These are phyloP conservation scores for Ploettnerulaceae sp. DNA, from an alignment of 2,329 filamentous ascomycete genomes.

Conservation along the genomic window DNA sequence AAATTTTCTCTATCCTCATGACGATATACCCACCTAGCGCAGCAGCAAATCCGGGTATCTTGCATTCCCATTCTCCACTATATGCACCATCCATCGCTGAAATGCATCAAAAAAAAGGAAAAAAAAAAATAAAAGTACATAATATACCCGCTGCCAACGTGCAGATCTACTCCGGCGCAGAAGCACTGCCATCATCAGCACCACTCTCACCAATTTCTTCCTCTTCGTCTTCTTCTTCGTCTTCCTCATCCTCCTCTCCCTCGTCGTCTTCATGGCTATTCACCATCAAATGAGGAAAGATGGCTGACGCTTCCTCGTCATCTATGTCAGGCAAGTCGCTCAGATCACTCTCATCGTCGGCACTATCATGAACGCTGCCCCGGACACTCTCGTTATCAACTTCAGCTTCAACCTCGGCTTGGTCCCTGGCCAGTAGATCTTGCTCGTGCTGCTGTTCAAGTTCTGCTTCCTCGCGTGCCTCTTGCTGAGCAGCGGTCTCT, in stretches of 20 bases:
- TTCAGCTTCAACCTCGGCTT: background rate
- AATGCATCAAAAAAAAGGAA: too few species aligned
- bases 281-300: constrained; percentile 11
- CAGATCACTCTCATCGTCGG: constrained; percentile 51
- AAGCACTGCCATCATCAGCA: background rate
- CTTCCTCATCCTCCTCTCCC: background rate
- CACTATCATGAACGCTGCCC: constrained; percentile 44
- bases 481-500: constrained; percentile 25
- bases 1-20: too few species aligned
- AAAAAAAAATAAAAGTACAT: background rate
- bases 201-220: background rate
- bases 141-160: background rate
- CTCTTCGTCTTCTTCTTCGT: background rate
- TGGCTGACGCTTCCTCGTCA: constrained; percentile 20
- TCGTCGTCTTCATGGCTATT: background rate
- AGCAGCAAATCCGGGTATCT: too few species aligned
- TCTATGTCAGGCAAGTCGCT: constrained; percentile 42
- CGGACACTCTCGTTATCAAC: constrained; percentile 34
- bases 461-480: constrained; percentile 35
- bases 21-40: too few species aligned
- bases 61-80: too few species aligned
- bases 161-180: background rate
- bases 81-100: too few species aligned
- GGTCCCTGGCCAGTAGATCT: too few species aligned
- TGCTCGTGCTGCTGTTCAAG: background rate